phyloP scores from a whole-genome alignment of 78 protist species.

The Acrasis kona region DNA sequence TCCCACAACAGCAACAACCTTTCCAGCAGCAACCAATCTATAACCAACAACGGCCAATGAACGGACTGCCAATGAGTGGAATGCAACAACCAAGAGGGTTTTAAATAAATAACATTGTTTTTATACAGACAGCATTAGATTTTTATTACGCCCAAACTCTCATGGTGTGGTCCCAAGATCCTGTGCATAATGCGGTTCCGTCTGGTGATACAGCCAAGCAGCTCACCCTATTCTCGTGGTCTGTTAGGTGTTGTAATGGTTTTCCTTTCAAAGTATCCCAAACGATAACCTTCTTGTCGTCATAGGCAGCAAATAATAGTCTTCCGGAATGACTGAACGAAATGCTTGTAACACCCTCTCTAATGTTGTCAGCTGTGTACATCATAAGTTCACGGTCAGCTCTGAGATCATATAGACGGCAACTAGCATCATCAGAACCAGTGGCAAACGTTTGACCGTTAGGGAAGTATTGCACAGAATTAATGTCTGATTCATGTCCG shows the following conservation, averaged over 20 bases:
- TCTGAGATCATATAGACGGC: slow-evolving; percentile 90
- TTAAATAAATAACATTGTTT: too few species aligned
- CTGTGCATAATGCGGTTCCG: slow-evolving; percentile 94
- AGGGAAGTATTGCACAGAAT: slow-evolving; percentile 74
- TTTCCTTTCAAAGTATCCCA: slow-evolving; percentile 91
- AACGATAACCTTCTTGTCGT: slow-evolving; percentile 81
- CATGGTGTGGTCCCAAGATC: slow-evolving; percentile 83
- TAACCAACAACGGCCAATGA: too few species aligned
- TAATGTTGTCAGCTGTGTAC: slow-evolving; percentile 67
- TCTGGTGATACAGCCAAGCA: slow-evolving; percentile 87
- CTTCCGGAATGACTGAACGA: slow-evolving; percentile 58
- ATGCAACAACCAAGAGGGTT: too few species aligned
- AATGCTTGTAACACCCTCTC: slow-evolving; percentile 86
- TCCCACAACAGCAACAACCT: too few species aligned
- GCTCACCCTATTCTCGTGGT: slow-evolving; percentile 88
- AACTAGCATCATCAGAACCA: slow-evolving; percentile 92
- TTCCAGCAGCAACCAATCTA: too few species aligned
- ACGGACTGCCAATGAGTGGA: too few species aligned
- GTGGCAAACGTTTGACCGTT: slow-evolving; percentile 74
- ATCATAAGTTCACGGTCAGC: slow-evolving; percentile 78
- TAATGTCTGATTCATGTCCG: slow-evolving; percentile 93
- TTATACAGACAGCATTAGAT: too few species aligned
- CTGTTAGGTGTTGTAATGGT: slow-evolving; percentile 47
- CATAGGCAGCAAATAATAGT: slow-evolving; percentile 72
- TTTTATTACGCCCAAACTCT: slow-evolving; percentile 53